These are phyloP conservation scores for Termitomyces bulborhizus DNA, from an alignment of 768 basidiomycete genomes.

Conservation along the genomic window DNA sequence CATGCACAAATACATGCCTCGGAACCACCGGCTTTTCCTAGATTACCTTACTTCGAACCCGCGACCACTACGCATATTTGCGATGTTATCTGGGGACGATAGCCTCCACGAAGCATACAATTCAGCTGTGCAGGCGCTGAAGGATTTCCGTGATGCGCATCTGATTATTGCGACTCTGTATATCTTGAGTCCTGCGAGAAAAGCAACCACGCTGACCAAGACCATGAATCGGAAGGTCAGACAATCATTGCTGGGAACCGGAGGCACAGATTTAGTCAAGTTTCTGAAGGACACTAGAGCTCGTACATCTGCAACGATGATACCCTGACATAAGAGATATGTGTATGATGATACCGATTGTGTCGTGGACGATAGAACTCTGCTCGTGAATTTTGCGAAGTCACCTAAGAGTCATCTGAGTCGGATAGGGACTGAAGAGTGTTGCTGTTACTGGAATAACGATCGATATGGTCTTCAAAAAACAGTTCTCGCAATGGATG, in stretches of 20 bases:
- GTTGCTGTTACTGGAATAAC: no score
- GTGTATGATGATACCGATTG: background rate
- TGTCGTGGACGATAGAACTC: background rate
- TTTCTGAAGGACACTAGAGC: conserved; percentile 73
- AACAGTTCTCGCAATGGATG: no score
- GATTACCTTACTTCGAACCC: conserved; percentile 56
- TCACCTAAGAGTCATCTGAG: background rate
- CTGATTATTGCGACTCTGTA: conserved; percentile 70
- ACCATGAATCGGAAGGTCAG: conserved; percentile 17
- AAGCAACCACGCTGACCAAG: conserved; percentile 19
- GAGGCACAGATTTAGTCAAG: conserved; percentile 70
- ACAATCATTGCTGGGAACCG: conserved; percentile 53
- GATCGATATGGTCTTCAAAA: background rate
- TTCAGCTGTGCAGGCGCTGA: conserved; percentile 54
- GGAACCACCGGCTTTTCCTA: conserved; percentile 73
- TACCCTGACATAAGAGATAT: background rate
- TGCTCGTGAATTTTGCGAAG: background rate
- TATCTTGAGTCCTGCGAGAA: conserved; percentile 65
- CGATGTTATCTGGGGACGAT: conserved; percentile 22
- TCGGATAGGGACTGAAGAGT: background rate
- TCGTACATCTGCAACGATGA: conserved; percentile 45
- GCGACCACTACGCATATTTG: conserved; percentile 54
- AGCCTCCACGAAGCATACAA: conserved; percentile 55
- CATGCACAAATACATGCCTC: conserved; percentile 82
- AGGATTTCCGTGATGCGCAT: conserved; percentile 70